Percentiles rank a stretch among this genome's conserved stretches.
Conservation (phyloP, 306 rosid genomes). For the Neltuma alba region DNA sequence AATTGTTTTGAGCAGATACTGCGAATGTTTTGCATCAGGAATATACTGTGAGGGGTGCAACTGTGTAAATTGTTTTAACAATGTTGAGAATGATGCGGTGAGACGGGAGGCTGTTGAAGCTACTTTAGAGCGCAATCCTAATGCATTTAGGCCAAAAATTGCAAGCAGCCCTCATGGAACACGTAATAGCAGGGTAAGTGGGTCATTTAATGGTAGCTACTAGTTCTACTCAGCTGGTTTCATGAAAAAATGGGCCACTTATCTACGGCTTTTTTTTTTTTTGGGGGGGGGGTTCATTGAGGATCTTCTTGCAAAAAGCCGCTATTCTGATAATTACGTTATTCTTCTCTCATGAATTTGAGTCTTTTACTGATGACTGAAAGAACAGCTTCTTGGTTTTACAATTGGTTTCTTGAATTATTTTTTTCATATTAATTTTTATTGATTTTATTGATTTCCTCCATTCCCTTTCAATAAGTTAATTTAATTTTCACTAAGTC, state of each 20-base stretch:
- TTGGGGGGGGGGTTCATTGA: conserved; percentile 6
- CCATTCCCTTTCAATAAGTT: conserved; percentile 22
- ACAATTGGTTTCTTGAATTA: conserved; percentile 11
- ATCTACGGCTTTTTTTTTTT: background rate
- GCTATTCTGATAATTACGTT: conserved; percentile 22
- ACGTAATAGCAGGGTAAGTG: conserved; percentile 72
- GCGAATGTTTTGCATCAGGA: conserved; percentile 99
- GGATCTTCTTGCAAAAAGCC: conserved; percentile 29
- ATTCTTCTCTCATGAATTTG: conserved; percentile 21
- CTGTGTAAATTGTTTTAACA: conserved; percentile 94
- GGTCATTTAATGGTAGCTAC: conserved; percentile 27
- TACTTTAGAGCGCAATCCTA: conserved; percentile 97
- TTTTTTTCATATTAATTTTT: conserved; percentile 8
- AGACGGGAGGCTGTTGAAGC: conserved; percentile 98
- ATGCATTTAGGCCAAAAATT: conserved; percentile 99
- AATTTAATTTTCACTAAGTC: conserved; percentile 23
- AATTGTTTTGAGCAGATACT: conserved; percentile 76
- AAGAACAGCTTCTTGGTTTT: background rate
- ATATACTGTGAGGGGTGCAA: conserved; percentile 99
- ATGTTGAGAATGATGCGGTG: conserved; percentile 93
- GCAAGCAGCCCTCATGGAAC: conserved; percentile 95
- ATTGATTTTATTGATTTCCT: background rate
- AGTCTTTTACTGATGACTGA: conserved; percentile 10
- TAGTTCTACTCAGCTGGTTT: conserved; percentile 27
- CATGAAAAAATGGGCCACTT: conserved; percentile 5